Conservation (phyloP, 176 grass and related monocot genomes). For the Oryza brachyantha region DNA sequence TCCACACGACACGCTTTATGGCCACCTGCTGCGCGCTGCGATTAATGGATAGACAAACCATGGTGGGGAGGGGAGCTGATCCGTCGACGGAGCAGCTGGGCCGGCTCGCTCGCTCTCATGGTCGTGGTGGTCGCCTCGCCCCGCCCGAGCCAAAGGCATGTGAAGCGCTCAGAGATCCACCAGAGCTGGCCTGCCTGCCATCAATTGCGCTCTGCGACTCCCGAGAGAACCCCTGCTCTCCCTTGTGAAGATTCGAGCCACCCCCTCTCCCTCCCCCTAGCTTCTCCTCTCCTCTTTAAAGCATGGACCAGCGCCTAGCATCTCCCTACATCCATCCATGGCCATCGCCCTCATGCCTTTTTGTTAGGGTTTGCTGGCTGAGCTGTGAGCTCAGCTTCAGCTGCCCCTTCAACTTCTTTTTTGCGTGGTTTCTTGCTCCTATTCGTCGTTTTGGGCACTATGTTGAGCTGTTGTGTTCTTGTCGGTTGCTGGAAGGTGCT, state of each 20-base stretch:
- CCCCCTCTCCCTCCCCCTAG: background rate
- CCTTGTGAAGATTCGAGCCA: conserved; percentile 18
- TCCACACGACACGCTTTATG: background rate
- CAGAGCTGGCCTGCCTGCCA: background rate
- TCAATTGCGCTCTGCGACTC: conserved; percentile 3
- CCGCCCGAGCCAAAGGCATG: background rate
- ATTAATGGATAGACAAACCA: conserved; percentile 18
- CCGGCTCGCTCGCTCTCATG: too few species aligned
- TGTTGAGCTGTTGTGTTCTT: background rate
- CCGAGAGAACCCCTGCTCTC: conserved; percentile 1
- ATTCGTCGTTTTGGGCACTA: background rate
- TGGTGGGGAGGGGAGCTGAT: conserved; percentile 2
- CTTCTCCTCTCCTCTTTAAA: background rate
- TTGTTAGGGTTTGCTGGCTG: too few species aligned
- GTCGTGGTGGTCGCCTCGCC: too few species aligned
- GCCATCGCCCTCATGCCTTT: background rate
- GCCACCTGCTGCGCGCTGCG: background rate
- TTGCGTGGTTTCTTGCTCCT: background rate
- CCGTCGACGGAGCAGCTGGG: background rate
- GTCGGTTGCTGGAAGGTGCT: background rate
- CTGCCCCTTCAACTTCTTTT: too few species aligned
- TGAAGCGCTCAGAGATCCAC: background rate
- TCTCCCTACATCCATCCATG: background rate
- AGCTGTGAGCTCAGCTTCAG: too few species aligned
- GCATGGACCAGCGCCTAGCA: background rate